Base-by-base conservation (phyloP, 352 stramenopile genomes). In the Pythium plurisporium region DNA sequence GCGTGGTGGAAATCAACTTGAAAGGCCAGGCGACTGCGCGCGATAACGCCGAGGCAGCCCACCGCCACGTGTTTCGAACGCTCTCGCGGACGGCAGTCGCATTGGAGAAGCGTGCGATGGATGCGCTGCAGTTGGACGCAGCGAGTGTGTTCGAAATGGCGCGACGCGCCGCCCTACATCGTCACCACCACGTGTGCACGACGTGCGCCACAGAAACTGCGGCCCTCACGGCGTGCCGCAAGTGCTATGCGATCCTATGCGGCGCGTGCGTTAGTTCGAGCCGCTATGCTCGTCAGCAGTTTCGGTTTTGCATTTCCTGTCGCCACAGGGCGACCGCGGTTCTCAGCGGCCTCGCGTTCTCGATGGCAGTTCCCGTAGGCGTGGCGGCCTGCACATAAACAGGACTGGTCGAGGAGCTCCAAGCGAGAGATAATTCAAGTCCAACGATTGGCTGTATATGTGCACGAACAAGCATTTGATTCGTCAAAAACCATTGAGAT, bases 241-340 rank as follows among this genome's bases (percentile, higher is more conserved):
- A 60, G 52, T 60, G 52, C 31, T 60, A 45, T 30, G 52, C 41
- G 6, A 9, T n/a, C 2, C 12, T 44, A 10, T 60, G 52, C n/a
- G 17, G 41, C 41, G 33, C 34, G 4, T 60, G 52, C 31, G 27
- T 29, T 11, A 3, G 33, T 2, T 9, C 37, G 17, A 52, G 40
- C 27, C 42, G 42, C 9, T 38, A 23, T 9, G 52, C 41, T 3
- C 38, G 46, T 22, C 46, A 60, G 42, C 30, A 52, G 29, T 17
- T 51, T 4, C 31, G 30, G 31, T 15, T 60, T 20, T 52, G 52
- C 42, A 34, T 60, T 10, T 30, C 26, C 15, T 52, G 52, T 30
- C 45, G 40, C 29, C 41, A 44, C 22, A 14, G 46, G 15, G 52
- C 41, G 26, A 45, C 43, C 12, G 33, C 31, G 0, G 45, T 29